Conservation (phyloP, 225 moss, liverwort and hornwort genomes). For the Rhytidiadelphus loreus region DNA sequence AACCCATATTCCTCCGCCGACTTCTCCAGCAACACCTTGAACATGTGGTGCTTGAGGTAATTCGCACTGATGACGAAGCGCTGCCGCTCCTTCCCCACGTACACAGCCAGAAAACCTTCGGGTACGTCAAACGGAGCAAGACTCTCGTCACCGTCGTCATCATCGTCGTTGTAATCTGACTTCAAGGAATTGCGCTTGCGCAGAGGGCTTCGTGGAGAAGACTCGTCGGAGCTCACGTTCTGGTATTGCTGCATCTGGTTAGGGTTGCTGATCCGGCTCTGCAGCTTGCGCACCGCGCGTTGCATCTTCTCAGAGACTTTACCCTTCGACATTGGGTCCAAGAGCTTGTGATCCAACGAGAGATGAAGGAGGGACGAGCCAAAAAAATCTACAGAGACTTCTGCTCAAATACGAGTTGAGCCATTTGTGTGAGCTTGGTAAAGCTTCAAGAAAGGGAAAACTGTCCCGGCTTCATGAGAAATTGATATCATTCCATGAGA, state of each 20-base stretch:
- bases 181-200: not conserved
- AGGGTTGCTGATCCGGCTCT: constrained; percentile 29
- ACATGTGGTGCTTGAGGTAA: constrained; percentile 54
- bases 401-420: not conserved
- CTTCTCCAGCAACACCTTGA: constrained; percentile 66
- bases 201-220: not conserved
- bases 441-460: not conserved
- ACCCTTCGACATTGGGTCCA: constrained; percentile 28
- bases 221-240: constrained; percentile 21
- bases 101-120: constrained; percentile 72
- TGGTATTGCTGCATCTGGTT: constrained; percentile 18
- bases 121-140: constrained; percentile 49
- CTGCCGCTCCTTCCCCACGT: constrained; percentile 63
- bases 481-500: not conserved
- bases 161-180: not conserved
- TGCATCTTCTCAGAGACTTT: constrained; percentile 52
- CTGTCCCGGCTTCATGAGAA: not conserved
- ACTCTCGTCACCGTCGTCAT: not conserved
- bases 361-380: not conserved
- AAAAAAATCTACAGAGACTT: not conserved
- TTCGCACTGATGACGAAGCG: constrained; percentile 73
- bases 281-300: constrained; percentile 39
- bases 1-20: constrained; percentile 86
- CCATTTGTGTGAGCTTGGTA: not conserved
- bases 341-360: not conserved